Evolutionary conservation across 2,329 filamentous ascomycete genomes (phyloP).

Genomic region (Cladosporium sphaerospermum): DNA sequence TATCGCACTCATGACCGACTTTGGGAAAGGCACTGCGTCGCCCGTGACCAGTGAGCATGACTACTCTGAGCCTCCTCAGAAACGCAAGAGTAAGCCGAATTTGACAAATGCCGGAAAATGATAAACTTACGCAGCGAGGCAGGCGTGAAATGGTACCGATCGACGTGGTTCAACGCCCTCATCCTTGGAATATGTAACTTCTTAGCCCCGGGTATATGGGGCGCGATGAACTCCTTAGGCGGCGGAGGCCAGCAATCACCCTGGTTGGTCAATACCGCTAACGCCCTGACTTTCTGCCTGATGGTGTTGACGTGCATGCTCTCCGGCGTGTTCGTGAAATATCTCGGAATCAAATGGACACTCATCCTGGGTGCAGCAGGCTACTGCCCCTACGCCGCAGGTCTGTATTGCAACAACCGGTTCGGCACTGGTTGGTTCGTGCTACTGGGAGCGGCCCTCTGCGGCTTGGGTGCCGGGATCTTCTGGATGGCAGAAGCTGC

Average conservation of each 20-base stretch:
- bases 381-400: slow-evolving; percentile 65
- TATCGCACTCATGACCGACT: neutral
- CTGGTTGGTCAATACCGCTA: slow-evolving; percentile 63
- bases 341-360: slow-evolving; percentile 64
- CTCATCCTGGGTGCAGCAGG: slow-evolving; percentile 67
- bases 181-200: slow-evolving; percentile 67
- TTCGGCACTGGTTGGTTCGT: slow-evolving; percentile 64
- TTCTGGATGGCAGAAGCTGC: slow-evolving; percentile 74
- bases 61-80: neutral
- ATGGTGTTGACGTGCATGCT: slow-evolving; percentile 68
- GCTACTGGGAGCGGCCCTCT: slow-evolving; percentile 61
- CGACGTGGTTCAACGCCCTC: slow-evolving; percentile 66
- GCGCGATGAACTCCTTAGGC: slow-evolving; percentile 62
- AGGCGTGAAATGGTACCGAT: slow-evolving; percentile 51
- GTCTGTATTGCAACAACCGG: slow-evolving; percentile 65
- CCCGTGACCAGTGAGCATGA: neutral
- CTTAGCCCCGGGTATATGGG: slow-evolving; percentile 65
- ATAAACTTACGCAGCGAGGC: neutral
- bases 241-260: slow-evolving; percentile 62
- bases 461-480: slow-evolving; percentile 63
- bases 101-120: too few relatives aligned
- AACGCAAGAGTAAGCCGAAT: neutral
- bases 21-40: neutral
- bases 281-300: slow-evolving; percentile 64
- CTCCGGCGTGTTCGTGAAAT: slow-evolving; percentile 56